A percentile compares a stretch with the other conserved stretches of the same genome.
phyloP scores from a whole-genome alignment of 139 green algal species.

The Pleodorina starrii region DNA sequence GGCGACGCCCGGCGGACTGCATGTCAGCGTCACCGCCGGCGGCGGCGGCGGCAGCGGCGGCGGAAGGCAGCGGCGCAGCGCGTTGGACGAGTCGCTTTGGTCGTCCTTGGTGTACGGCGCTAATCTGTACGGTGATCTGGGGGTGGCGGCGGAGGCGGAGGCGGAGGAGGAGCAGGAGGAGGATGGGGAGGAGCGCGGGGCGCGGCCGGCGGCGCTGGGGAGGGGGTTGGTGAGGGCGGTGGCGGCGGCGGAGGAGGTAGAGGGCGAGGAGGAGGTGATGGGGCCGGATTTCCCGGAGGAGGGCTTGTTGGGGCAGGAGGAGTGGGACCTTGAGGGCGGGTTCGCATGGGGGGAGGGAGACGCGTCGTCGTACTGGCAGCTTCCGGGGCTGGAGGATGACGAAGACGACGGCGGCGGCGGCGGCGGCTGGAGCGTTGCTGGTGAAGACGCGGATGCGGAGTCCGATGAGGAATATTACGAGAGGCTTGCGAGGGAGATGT shows the following conservation, averaged over 20 bases:
- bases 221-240: not conserved
- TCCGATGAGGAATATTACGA: not conserved
- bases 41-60: not conserved
- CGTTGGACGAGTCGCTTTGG: slow-evolving; percentile 18
- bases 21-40: not conserved
- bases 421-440: not conserved
- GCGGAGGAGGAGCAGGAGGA: not conserved
- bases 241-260: not conserved
- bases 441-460: not conserved
- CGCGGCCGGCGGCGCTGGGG: not conserved
- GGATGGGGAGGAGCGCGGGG: not conserved
- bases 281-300: not conserved
- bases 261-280: not conserved
- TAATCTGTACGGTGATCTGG: slow-evolving; percentile 6
- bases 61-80: not conserved
- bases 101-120: not conserved
- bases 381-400: not conserved
- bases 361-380: not conserved
- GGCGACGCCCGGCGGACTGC: not conserved
- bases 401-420: not conserved
- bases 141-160: not conserved
- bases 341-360: not conserved
- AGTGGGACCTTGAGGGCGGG: not conserved
- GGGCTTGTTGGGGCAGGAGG: not conserved
- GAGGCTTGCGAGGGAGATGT: not conserved